phyloP scores from a whole-genome alignment of 768 basidiomycete genomes.

The Lactarius quietus region DNA sequence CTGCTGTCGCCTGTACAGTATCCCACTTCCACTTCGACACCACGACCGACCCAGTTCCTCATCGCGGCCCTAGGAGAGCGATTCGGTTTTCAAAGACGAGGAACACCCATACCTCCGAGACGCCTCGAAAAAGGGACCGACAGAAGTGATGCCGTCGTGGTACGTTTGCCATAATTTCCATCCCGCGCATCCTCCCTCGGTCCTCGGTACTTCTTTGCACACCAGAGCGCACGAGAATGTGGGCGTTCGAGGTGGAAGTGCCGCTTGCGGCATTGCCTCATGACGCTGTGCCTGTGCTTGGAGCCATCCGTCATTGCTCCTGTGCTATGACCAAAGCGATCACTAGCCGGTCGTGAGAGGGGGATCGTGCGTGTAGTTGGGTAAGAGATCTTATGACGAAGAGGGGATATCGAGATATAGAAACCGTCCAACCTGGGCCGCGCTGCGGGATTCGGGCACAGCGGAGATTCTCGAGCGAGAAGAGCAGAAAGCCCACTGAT shows the following conservation, averaged over 20 bases:
- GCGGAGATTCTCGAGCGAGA: not conserved
- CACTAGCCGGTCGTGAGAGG: not conserved
- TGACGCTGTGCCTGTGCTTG: not conserved
- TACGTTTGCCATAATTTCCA: not conserved
- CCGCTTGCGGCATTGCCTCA: not conserved
- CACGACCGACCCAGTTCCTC: not conserved
- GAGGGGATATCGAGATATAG: not conserved
- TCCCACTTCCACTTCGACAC: not conserved
- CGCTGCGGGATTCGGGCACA: not conserved
- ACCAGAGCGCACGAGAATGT: not conserved
- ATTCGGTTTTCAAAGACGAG: not conserved
- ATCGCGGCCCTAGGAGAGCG: not conserved
- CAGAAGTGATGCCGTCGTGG: not conserved
- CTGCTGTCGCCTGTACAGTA: too few relatives aligned
- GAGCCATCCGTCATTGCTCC: not conserved
- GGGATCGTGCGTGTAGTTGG: conserved; percentile 4
- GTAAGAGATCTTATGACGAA: not conserved
- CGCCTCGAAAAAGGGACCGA: not conserved
- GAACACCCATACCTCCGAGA: not conserved
- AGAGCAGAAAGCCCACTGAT: not conserved
- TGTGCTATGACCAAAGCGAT: not conserved
- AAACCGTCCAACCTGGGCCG: not conserved
- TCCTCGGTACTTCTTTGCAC: not conserved
- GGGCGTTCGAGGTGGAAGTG: not conserved
- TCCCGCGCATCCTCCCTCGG: not conserved